A percentile compares a stretch with the other conserved stretches of the same genome.
phyloP scores from a whole-genome alignment of 1,284 basidiomycete genomes.

The Pterulicium gracile region DNA sequence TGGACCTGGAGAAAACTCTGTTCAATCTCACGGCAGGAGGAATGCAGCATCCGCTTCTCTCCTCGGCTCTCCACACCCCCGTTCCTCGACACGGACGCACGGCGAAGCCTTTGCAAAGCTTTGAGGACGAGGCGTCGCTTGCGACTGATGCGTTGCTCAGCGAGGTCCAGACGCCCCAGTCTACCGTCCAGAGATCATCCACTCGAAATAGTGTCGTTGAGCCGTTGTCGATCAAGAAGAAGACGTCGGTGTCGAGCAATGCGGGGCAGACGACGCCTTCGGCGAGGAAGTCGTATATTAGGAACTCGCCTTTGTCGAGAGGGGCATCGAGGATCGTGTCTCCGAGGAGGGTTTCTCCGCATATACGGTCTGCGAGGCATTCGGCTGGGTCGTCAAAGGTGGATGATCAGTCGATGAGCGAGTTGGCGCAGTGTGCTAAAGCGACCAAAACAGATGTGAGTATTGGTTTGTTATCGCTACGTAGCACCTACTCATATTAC shows the following conservation, averaged over 20 bases:
- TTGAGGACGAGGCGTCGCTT: too few species aligned
- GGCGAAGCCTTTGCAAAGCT: too few species aligned
- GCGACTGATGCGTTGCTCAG: too few species aligned
- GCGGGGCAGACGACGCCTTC: conserved; percentile 10
- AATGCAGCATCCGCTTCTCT: too few species aligned
- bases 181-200: not conserved
- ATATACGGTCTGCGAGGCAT: conserved; percentile 21
- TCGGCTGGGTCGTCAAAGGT: conserved; percentile 11
- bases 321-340: conserved; percentile 32
- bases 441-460: conserved; percentile 62
- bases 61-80: not conserved
- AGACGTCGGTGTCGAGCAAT: conserved; percentile 25
- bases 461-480: too few species aligned
- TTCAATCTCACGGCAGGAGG: conserved; percentile 12
- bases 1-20: conserved; percentile 3
- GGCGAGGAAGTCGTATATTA: conserved; percentile 27
- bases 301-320: conserved; percentile 39
- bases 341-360: conserved; percentile 44
- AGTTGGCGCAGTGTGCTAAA: conserved; percentile 35
- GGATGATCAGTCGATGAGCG: conserved; percentile 10
- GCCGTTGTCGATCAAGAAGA: conserved; percentile 75
- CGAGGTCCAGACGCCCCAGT: too few species aligned
- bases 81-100: not conserved
- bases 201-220: too few species aligned
- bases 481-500: too few species aligned